Evolutionary conservation across 2,329 filamentous ascomycete genomes (phyloP).

Genomic region (Calonectria leucothoes): DNA sequence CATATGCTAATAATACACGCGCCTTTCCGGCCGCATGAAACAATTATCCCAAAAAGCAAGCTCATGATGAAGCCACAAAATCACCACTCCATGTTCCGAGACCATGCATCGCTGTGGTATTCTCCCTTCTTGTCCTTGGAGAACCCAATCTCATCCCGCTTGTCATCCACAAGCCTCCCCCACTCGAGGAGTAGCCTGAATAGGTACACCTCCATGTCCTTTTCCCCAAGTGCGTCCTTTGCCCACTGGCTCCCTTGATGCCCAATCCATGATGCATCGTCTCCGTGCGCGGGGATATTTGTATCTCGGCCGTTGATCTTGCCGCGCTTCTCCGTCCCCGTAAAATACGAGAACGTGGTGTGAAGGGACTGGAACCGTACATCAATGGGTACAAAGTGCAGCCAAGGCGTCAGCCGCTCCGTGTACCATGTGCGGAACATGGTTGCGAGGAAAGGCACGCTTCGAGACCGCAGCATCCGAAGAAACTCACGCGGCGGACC

Average conservation of each 20-base stretch:
- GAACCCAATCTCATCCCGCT: conserved; percentile 59
- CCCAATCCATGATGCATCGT: conserved; percentile 74
- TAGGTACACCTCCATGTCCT: conserved; percentile 85
- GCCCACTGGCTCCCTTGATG: conserved; percentile 75
- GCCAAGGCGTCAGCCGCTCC: conserved; percentile 78
- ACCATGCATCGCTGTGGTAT: conserved; percentile 46
- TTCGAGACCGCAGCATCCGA: conserved; percentile 72
- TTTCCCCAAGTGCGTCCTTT: conserved; percentile 69
- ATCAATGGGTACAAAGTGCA: conserved; percentile 85
- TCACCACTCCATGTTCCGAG: conserved; percentile 38
- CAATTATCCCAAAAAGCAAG: background rate
- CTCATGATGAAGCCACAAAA: background rate
- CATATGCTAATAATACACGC: conserved; percentile 9
- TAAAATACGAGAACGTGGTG: conserved; percentile 80
- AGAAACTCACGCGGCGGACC: conserved; percentile 72
- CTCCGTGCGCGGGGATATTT: conserved; percentile 57
- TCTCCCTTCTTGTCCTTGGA: conserved; percentile 42
- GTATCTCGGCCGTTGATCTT: conserved; percentile 58
- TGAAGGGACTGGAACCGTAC: conserved; percentile 78
- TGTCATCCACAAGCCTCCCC: conserved; percentile 75
- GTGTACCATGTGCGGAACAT: conserved; percentile 86
- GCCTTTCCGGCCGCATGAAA: background rate
- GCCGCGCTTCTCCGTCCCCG: conserved; percentile 62
- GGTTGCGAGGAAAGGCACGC: conserved; percentile 76
- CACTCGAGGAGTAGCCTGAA: conserved; percentile 84